A percentile compares a stretch with the other conserved stretches of the same genome.
These are phyloP conservation scores for Oryza punctata DNA, from an alignment of 176 grass and related monocot species.

Conservation along the genomic window DNA sequence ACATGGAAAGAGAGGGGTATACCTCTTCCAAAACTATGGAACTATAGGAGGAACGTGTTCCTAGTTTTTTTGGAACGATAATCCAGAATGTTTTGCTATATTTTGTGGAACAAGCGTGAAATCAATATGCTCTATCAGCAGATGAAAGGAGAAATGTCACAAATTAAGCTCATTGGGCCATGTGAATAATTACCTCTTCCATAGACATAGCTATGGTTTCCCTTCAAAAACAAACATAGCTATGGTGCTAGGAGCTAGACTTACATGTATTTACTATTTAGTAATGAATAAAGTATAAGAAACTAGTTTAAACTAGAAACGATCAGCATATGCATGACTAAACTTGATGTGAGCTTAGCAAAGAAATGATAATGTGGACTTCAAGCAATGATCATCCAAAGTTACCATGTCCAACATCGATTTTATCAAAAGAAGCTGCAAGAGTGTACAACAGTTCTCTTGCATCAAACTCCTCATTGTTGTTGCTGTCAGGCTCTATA, in stretches of 20 bases:
- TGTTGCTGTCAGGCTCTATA: constrained; percentile 5
- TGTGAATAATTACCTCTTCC: neutral
- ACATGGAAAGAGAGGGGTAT: too few species aligned
- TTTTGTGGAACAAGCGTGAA: too few species aligned
- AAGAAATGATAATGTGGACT: neutral
- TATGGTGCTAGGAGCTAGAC: neutral
- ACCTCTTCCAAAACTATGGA: too few species aligned
- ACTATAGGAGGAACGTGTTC: too few species aligned
- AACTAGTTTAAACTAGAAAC: neutral
- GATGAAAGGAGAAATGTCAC: too few species aligned
- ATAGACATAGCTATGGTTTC: neutral
- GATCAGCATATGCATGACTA: constrained; percentile 20
- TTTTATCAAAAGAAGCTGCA: constrained; percentile 62
- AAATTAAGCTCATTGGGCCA: too few species aligned
- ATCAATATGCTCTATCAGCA: too few species aligned
- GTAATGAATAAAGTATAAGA: neutral
- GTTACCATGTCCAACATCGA: constrained; percentile 65
- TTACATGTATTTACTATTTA: neutral
- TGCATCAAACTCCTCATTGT: constrained; percentile 41
- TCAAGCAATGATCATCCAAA: constrained; percentile 35
- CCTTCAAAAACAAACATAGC: neutral
- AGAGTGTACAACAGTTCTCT: constrained; percentile 67
- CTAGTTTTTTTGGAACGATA: too few species aligned
- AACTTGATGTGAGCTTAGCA: constrained; percentile 11
- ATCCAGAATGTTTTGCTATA: too few species aligned